Percentiles rank a stretch among this genome's conserved stretches.
Evolutionary conservation across 345 rosid genomes (phyloP).

Genomic region (Clausena lansium): DNA sequence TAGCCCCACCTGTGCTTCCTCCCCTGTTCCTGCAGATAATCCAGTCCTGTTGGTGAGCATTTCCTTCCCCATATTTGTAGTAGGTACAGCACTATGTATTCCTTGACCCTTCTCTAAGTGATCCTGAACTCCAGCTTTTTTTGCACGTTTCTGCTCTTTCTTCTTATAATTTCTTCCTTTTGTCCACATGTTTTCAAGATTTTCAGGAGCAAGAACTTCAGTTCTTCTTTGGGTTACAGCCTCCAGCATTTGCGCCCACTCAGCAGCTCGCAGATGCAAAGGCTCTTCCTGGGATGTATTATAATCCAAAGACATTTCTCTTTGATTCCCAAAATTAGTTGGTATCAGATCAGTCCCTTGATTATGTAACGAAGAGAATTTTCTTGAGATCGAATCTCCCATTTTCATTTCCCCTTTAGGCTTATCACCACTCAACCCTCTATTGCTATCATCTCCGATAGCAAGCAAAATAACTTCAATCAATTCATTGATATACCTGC

Average conservation of each 20-base stretch:
- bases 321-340: slow-evolving; percentile 32
- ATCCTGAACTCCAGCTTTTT: slow-evolving; percentile 32
- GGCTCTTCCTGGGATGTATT: slow-evolving; percentile 34
- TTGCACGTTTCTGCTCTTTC: slow-evolving; percentile 58
- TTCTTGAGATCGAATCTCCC: slow-evolving; percentile 30
- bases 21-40: slow-evolving; percentile 37
- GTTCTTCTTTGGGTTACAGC: slow-evolving; percentile 90
- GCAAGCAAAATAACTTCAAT: slow-evolving; percentile 66
- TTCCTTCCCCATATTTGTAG: slow-evolving; percentile 28
- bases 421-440: slow-evolving; percentile 44
- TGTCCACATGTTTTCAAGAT: slow-evolving; percentile 99
- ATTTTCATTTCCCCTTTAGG: slow-evolving; percentile 33
- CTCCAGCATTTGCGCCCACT: slow-evolving; percentile 83
- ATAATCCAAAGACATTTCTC: slow-evolving; percentile 26
- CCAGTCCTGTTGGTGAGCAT: slow-evolving; percentile 22
- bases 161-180: slow-evolving; percentile 89
- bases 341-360: slow-evolving; percentile 35
- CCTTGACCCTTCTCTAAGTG: slow-evolving; percentile 28
- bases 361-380: slow-evolving; percentile 32
- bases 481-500: slow-evolving; percentile 88
- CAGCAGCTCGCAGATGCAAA: slow-evolving; percentile 47
- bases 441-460: slow-evolving; percentile 41
- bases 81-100: slow-evolving; percentile 17
- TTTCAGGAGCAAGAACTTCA: slow-evolving; percentile 94
- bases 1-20: slow-evolving; percentile 31